phyloP scores from a whole-genome alignment of 306 rosid genomes.

The Trichosanthes truncata region DNA sequence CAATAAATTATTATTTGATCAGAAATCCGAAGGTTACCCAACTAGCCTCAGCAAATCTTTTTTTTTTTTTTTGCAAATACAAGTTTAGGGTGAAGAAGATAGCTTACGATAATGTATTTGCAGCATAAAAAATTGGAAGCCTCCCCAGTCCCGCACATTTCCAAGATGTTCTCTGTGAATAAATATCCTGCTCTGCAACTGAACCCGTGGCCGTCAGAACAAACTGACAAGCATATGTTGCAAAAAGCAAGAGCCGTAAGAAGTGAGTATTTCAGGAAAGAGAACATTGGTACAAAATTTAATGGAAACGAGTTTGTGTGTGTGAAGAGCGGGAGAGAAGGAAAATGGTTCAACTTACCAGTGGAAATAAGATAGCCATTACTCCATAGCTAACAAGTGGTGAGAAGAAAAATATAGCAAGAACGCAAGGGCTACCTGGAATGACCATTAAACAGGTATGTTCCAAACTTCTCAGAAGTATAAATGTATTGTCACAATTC shows the following conservation, averaged over 20 bases:
- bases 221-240: constrained; percentile 43
- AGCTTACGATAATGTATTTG: constrained; percentile 75
- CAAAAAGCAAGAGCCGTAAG: constrained; percentile 5
- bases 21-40: neutral
- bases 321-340: neutral
- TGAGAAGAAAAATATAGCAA: constrained; percentile 70
- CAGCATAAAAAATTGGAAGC: constrained; percentile 71
- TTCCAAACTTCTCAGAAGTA: constrained; percentile 12
- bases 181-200: constrained; percentile 63
- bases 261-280: constrained; percentile 11
- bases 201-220: constrained; percentile 83
- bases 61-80: constrained; percentile 1
- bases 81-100: neutral
- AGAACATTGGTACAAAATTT: neutral
- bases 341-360: constrained; percentile 38
- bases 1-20: neutral
- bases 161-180: constrained; percentile 45
- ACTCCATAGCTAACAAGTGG: constrained; percentile 83
- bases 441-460: constrained; percentile 18
- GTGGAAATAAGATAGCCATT: constrained; percentile 81
- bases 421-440: constrained; percentile 92
- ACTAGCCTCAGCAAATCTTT: neutral
- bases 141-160: constrained; percentile 50
- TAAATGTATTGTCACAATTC: neutral
- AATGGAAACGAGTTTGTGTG: neutral